These are phyloP conservation scores for Orbilia ellipsospora DNA, from an alignment of 2,329 filamentous ascomycete genomes.

Conservation along the genomic window DNA sequence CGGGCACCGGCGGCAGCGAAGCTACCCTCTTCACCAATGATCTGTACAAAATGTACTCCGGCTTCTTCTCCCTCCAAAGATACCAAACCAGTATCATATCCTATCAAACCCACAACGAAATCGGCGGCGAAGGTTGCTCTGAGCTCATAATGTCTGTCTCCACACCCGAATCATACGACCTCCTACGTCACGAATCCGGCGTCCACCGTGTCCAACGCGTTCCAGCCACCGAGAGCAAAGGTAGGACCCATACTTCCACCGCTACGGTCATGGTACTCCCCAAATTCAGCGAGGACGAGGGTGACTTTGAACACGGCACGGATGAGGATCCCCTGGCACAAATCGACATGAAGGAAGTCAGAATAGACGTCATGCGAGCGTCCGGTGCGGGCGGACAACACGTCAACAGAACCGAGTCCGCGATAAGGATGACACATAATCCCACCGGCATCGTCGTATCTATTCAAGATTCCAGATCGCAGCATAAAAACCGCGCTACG, in stretches of 20 bases:
- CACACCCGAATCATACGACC: constrained; percentile 79
- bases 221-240: constrained; percentile 85
- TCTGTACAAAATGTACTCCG: constrained; percentile 88
- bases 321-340: constrained; percentile 92
- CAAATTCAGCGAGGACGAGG: constrained; percentile 74
- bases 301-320: constrained; percentile 60
- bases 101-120: constrained; percentile 69
- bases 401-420: constrained; percentile 98
- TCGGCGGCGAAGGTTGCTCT: constrained; percentile 72
- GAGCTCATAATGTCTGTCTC: constrained; percentile 90
- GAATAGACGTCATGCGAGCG: constrained; percentile 88
- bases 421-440: constrained; percentile 88
- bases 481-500: constrained; percentile 85
- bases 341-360: constrained; percentile 83
- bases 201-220: constrained; percentile 96
- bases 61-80: constrained; percentile 73
- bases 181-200: constrained; percentile 86
- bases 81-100: constrained; percentile 57
- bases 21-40: constrained; percentile 89
- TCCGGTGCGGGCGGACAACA: constrained; percentile 94
- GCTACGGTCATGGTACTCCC: constrained; percentile 95
- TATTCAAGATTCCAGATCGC: constrained; percentile 92
- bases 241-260: constrained; percentile 90
- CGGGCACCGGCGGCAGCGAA: constrained; percentile 90
- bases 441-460: constrained; percentile 87